Conservation (phyloP, 78 protist genomes). For the Bigelowiella natans region DNA sequence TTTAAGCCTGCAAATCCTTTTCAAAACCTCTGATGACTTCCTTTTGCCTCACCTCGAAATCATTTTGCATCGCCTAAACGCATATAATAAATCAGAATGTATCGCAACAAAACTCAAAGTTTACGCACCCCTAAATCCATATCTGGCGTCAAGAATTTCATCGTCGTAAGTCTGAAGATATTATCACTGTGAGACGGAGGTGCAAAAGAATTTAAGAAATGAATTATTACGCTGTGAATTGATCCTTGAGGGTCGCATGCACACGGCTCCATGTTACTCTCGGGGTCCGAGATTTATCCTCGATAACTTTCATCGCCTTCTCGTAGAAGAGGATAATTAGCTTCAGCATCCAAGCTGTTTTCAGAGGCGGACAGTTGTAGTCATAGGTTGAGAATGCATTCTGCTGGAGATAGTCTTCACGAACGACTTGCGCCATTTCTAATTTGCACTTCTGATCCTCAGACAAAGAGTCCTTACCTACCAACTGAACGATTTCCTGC, state of each 20-base stretch:
- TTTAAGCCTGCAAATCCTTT: background rate
- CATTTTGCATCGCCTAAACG: background rate
- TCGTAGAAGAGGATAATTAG: background rate
- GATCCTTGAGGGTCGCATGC: background rate
- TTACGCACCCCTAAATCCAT: background rate
- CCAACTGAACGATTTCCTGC: constrained; percentile 96
- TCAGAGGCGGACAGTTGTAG: constrained; percentile 95
- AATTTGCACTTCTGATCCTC: constrained; percentile 85
- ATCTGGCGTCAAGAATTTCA: background rate
- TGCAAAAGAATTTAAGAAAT: background rate
- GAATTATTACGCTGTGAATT: background rate
- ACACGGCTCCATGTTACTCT: background rate
- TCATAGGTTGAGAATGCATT: constrained; percentile 88
- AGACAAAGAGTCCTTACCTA: constrained; percentile 88
- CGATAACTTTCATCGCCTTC: background rate
- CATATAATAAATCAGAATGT: background rate
- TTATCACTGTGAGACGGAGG: background rate
- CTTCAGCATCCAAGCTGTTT: constrained; percentile 88
- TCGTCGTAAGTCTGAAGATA: background rate
- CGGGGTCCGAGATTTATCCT: background rate
- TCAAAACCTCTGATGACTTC: background rate
- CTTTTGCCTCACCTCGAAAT: background rate
- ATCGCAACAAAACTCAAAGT: background rate
- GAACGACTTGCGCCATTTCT: constrained; percentile 83
- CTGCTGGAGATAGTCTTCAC: constrained; percentile 92